phyloP scores from a whole-genome alignment of 2,329 filamentous ascomycete genomes.

The Sclerotinia borealis region DNA sequence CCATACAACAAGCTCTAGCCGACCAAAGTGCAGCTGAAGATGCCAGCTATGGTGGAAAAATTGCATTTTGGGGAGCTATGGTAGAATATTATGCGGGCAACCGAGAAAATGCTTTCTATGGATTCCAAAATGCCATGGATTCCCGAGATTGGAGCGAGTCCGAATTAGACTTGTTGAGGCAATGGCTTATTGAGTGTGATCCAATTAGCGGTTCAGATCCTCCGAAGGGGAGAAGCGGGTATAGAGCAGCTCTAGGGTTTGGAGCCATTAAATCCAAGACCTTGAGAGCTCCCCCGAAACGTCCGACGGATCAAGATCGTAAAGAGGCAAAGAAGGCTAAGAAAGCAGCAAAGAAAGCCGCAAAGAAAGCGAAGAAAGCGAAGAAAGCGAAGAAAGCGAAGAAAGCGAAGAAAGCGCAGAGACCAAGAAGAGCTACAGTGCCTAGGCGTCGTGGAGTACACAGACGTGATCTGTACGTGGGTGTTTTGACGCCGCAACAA shows the following conservation, averaged over 20 bases:
- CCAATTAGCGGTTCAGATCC: not conserved
- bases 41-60: not conserved
- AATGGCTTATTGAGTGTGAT: not conserved
- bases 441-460: not conserved
- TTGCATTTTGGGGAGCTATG: not conserved
- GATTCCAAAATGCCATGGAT: not conserved
- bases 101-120: not conserved
- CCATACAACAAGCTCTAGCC: not conserved
- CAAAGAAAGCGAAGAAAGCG: not conserved
- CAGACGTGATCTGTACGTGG: constrained; percentile 2
- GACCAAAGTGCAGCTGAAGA: not conserved
- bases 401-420: not conserved
- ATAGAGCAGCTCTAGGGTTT: not conserved
- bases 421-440: not conserved
- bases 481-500: not conserved
- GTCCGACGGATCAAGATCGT: not conserved
- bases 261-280: not conserved
- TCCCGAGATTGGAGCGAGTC: not conserved
- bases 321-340: not conserved
- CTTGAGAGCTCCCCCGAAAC: not conserved
- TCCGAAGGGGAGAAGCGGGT: not conserved
- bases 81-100: not conserved
- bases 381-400: not conserved
- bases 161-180: not conserved
- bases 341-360: not conserved